Evolutionary conservation across 2,329 filamentous ascomycete species (phyloP), one percentile per base, ranked within the genome.

Genomic region (Pseudovirgaria hyperparasitica): DNA sequence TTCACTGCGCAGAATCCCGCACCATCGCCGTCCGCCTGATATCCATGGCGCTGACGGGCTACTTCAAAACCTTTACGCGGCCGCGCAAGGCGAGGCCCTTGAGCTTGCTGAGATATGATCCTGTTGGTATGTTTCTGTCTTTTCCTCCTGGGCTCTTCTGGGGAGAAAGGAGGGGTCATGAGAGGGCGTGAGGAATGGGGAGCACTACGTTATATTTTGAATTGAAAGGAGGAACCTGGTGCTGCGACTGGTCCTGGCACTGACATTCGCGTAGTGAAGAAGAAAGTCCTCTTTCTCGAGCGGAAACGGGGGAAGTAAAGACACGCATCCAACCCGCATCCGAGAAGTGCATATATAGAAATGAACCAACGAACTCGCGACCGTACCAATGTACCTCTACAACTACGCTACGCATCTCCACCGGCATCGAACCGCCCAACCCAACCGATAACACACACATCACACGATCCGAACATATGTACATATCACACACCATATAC

Each of bases 71-170:
- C 28, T 75, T 92, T 57, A 69, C 78, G 42, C 76, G 92, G 32
- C 86, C 85, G 9, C 77, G 90, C 42, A 70, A 72, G 16, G 69
- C 85, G 36, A 67, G 78, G 23, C 86, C 92, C 30, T 71, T 98
- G 60, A 92, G 85, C 63, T 90, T 98, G 84, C 65, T 98, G 45
- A 98, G 98, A 66, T 98, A 98, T 60, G 90, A 98, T 53, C 90
- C 90, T 22, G 86, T 98, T 39, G 78, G 82, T 92, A 73, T 40
- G 70, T 54, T 13, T 12, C 15, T 14, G 16, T 22, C 14, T 19
- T 12, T 23, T 23, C 19, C 10, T 25, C 19, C 9, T 19, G n/a
- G 6, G 9, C 10, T 27, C 9, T 12, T 19, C 9, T 13, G 11
- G 23, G n/a, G n/a, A 21, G 10, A 12, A 3, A 14, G 15, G 11